Percentiles rank a stretch among this genome's conserved stretches.
These are phyloP conservation scores for Babjeviella inositovora DNA, from an alignment of 805 yeast species.

Conservation along the genomic window DNA sequence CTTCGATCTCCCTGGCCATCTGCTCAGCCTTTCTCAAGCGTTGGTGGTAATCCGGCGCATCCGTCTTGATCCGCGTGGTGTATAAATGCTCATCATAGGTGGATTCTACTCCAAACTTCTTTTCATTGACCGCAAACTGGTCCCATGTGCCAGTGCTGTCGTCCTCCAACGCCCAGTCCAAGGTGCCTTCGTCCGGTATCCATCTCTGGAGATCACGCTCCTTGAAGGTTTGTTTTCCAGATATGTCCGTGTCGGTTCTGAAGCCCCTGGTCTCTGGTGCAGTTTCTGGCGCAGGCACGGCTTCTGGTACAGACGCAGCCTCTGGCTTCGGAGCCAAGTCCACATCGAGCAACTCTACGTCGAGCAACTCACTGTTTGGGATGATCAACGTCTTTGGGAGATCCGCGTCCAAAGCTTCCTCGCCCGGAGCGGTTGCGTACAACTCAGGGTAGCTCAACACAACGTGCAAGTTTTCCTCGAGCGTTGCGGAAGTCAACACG, in stretches of 20 bases:
- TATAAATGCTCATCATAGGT: slow-evolving; percentile 75
- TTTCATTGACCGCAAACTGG: slow-evolving; percentile 85
- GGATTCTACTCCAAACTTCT: slow-evolving; percentile 77
- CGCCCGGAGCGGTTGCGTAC: slow-evolving; percentile 15
- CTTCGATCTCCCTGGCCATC: slow-evolving; percentile 74
- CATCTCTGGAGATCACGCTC: slow-evolving; percentile 75
- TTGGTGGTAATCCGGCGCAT: slow-evolving; percentile 57
- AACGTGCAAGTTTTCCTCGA: slow-evolving; percentile 28
- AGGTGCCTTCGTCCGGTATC: slow-evolving; percentile 67
- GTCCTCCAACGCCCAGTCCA: slow-evolving; percentile 19
- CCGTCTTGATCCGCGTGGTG: slow-evolving; percentile 60
- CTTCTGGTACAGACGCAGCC: slow-evolving; percentile 4
- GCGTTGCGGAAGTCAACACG: slow-evolving; percentile 27
- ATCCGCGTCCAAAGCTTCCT: slow-evolving; percentile 18
- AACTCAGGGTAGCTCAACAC: slow-evolving; percentile 34
- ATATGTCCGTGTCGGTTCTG: slow-evolving; percentile 78
- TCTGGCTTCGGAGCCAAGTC: slow-evolving; percentile 12
- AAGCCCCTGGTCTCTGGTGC: slow-evolving; percentile 18
- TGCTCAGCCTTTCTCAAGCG: slow-evolving; percentile 56
- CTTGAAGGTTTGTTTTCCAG: slow-evolving; percentile 28
- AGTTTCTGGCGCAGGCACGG: slow-evolving; percentile 4
- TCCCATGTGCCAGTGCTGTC: slow-evolving; percentile 47
- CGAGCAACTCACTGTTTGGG: slow-evolving; percentile 31
- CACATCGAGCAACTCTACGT: slow-evolving; percentile 23
- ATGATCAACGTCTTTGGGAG: slow-evolving; percentile 28